Evolutionary conservation across 164 flowering plant species (phyloP), one percentile per base, ranked within the genome.

Genomic region (Liquidambar formosana): DNA sequence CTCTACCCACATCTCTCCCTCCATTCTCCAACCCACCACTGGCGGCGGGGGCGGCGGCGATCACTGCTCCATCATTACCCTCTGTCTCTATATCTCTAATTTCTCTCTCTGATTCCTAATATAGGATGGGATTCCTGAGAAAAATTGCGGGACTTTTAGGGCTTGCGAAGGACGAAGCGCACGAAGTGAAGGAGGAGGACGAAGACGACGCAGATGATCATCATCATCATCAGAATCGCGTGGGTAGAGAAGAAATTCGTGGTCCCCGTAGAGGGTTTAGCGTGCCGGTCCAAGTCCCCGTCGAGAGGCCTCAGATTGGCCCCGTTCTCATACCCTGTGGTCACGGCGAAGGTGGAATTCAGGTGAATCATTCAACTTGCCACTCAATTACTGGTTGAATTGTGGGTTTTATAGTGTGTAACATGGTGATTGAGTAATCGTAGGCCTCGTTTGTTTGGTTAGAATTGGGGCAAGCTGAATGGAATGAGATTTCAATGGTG

Each of bases 321-420:
- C 96, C 97, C 0, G 45, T 90, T 53, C 75, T 93, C 19, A 66
- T 78, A 53, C 85, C 85, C 45, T 84, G 86, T 45, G 61, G 10
- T 61, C 62, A 79, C 47, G 85, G 83, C 63, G 86, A 89, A 22
- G 97, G 96, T 44, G 97, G 93, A 26, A 83, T 93, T 72, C 97
- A 90, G 89, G 97, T 89, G 13, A 54, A 25, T 54, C 26, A 21
- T 54, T 23, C 41, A 33, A 33, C 2, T 2, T 33, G 41, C 41
- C 41, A n/a, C n/a, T n/a, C n/a, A n/a, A n/a, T 33, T 33, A 6
- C 2, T 33, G 41, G 41, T 33, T 33, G 41, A 33, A 33, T 33
- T 33, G 41, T 33, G 2, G 41, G 41, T 33, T 6, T 2, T 33
- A 33, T 6, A 33, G 41, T 33, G 41, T 33, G 41, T 33, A 33